A percentile compares a stretch with the other conserved stretches of the same genome.
Conservation (phyloP, 371 early-diverging fungal genomes). For the Apophysomyces ossiformis region DNA sequence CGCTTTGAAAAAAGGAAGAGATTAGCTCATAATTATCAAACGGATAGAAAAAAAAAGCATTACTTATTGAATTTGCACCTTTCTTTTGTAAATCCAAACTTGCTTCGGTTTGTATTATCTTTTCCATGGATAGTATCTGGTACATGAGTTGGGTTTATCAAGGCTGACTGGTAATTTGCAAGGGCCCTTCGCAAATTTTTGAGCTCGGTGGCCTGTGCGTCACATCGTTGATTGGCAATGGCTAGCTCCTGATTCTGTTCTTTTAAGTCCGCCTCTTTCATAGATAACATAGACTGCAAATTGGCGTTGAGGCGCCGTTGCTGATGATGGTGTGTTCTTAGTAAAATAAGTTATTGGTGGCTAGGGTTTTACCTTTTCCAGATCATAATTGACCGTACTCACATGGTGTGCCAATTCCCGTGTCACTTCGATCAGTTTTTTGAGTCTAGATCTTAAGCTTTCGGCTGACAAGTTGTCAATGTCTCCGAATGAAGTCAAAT, state of each 20-base stretch:
- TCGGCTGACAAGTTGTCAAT: constrained; percentile 23
- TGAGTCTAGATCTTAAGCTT: constrained; percentile 22
- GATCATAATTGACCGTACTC: constrained; percentile 17
- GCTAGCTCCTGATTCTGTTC: constrained; percentile 28
- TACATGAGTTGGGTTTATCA: neutral
- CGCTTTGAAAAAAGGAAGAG: neutral
- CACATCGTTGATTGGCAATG: constrained; percentile 23
- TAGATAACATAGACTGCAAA: constrained; percentile 31
- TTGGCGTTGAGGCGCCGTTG: constrained; percentile 22
- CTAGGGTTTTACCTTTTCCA: constrained; percentile 23
- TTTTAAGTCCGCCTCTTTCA: constrained; percentile 36
- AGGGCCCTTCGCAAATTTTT: constrained; percentile 15
- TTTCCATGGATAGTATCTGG: neutral
- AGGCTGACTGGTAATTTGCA: constrained; percentile 13
- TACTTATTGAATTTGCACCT: neutral
- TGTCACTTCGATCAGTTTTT: constrained; percentile 26
- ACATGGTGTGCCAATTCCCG: constrained; percentile 24
- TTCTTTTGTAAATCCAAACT: neutral
- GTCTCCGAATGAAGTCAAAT: constrained; percentile 8
- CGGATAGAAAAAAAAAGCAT: neutral
- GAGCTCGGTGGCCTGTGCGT: constrained; percentile 26
- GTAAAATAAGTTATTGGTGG: neutral
- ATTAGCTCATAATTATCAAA: neutral
- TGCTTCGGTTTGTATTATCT: neutral
- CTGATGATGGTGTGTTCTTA: constrained; percentile 12